Evolutionary conservation across 1,139 yeast species (phyloP).

Genomic region (Geotrichum europaeum): DNA sequence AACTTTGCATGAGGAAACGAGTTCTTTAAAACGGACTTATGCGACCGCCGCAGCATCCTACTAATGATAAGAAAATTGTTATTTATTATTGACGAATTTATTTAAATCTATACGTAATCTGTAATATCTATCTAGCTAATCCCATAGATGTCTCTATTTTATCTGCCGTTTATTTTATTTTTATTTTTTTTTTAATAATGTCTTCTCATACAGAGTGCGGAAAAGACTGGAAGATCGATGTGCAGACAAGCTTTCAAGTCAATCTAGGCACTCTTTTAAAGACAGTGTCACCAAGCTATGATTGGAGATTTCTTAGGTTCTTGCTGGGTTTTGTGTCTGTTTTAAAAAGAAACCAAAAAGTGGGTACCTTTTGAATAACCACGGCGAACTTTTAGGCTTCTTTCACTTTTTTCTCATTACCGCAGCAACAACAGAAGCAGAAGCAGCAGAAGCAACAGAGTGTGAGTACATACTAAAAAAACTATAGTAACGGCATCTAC

Average conservation of each 20-base stretch:
- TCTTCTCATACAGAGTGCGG: too few relatives aligned
- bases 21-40: neutral
- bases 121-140: neutral
- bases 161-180: neutral
- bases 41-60: slow-evolving; percentile 19
- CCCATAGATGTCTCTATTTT: neutral
- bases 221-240: too few relatives aligned
- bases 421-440: neutral
- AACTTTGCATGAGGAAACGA: slow-evolving; percentile 14
- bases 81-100: neutral
- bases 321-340: too few relatives aligned
- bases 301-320: too few relatives aligned
- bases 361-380: neutral
- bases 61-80: neutral
- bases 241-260: too few relatives aligned
- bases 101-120: neutral
- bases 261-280: too few relatives aligned
- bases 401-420: neutral
- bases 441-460: neutral
- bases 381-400: neutral
- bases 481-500: neutral
- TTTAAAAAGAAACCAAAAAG: neutral
- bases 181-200: neutral
- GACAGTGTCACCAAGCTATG: too few relatives aligned
- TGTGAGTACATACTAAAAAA: neutral